These are phyloP conservation scores for Leucosporidium yakuticum DNA, from an alignment of 768 basidiomycete species.

Conservation along the genomic window DNA sequence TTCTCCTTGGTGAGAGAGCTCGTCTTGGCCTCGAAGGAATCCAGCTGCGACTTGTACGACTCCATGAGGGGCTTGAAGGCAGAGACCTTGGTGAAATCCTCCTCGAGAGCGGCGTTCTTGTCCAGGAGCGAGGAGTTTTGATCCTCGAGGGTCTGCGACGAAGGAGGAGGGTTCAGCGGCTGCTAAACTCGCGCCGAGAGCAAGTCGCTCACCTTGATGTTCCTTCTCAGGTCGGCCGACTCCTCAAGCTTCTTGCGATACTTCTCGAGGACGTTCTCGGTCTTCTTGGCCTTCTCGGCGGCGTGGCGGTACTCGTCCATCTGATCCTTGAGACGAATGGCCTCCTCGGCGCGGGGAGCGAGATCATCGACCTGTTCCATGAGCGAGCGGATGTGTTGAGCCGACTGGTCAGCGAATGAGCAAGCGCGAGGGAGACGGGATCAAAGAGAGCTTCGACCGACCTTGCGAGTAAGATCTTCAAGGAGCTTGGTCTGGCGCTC, in stretches of 20 bases:
- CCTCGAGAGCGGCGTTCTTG: constrained; percentile 83
- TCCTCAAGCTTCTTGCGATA: constrained; percentile 98
- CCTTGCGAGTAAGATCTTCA: constrained; percentile 66
- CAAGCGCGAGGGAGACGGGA: not conserved
- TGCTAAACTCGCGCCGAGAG: not conserved
- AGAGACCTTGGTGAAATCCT: constrained; percentile 79
- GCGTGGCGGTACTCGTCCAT: constrained; percentile 93
- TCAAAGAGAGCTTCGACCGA: constrained; percentile 24
- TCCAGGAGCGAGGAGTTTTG: constrained; percentile 89
- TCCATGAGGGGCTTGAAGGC: constrained; percentile 86
- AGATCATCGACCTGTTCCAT: constrained; percentile 62
- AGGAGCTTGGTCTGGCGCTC: constrained; percentile 68
- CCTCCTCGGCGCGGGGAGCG: constrained; percentile 68
- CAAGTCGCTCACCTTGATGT: constrained; percentile 44
- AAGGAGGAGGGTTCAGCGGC: not conserved
- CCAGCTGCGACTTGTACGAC: constrained; percentile 79
- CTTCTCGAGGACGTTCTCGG: constrained; percentile 96
- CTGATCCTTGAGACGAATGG: constrained; percentile 76
- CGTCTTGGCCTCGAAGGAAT: constrained; percentile 67
- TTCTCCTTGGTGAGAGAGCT: constrained; percentile 63
- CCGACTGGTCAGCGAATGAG: not conserved
- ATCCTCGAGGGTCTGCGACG: constrained; percentile 57
- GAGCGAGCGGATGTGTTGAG: constrained; percentile 12
- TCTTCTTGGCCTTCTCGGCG: constrained; percentile 84
- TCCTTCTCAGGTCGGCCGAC: constrained; percentile 58